Percentiles rank a stretch among this genome's conserved stretches.
Evolutionary conservation across 139 green algal genomes (phyloP).

Genomic region (Picochlorum sp.): DNA sequence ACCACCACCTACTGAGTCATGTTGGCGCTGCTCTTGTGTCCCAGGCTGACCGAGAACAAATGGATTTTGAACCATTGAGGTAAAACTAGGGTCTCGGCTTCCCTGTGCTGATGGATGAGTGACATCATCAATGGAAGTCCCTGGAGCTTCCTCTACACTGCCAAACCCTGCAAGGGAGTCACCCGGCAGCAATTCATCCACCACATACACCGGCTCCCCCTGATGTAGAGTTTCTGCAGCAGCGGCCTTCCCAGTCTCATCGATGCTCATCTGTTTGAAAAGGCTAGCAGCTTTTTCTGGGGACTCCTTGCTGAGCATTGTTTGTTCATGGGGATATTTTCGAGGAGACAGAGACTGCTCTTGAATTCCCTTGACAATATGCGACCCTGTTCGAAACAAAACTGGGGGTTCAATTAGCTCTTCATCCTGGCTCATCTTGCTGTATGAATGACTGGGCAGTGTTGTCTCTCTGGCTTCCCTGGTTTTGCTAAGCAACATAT

Average conservation of each 20-base stretch:
- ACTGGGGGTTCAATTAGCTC: constrained; percentile 6
- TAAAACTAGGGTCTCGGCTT: constrained; percentile 7
- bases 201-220: background rate
- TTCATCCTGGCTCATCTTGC: background rate
- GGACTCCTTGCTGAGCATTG: background rate
- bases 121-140: background rate
- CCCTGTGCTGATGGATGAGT: background rate
- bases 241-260: background rate
- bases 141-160: background rate
- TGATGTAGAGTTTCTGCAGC: background rate
- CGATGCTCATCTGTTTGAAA: constrained; percentile 6
- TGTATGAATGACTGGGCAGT: background rate
- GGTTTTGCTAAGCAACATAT: background rate
- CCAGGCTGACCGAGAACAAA: too few relatives aligned
- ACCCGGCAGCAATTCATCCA: background rate
- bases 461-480: constrained; percentile 3
- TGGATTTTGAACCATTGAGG: constrained; percentile 4
- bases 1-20: too few relatives aligned
- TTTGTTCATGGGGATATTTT: too few relatives aligned
- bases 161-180: background rate
- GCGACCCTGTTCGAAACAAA: constrained; percentile 3
- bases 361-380: constrained; percentile 1
- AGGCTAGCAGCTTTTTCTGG: background rate
- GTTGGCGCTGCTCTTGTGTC: too few relatives aligned
- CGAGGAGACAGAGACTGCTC: background rate